phyloP scores from a whole-genome alignment of 495 filamentous ascomycete genomes.

The Friedmanniomyces endolithicus region DNA sequence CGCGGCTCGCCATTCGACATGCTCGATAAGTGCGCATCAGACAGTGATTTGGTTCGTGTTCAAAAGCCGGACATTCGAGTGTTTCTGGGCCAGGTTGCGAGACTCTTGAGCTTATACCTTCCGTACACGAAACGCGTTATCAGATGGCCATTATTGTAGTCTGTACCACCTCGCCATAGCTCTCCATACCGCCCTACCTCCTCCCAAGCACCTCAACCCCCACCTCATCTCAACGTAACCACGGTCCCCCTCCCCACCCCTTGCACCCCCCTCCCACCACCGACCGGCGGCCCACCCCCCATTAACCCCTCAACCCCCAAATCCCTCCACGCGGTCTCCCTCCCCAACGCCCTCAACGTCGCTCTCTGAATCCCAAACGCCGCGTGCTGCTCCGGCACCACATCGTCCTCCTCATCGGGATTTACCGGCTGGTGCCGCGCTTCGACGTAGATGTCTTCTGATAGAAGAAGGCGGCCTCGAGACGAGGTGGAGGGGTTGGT shows the following conservation, averaged over 20 bases:
- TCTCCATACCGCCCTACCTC: not conserved
- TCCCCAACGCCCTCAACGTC: slow-evolving; percentile 39
- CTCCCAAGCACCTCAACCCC: not conserved
- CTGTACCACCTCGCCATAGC: too few species aligned
- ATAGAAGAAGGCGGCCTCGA: slow-evolving; percentile 10
- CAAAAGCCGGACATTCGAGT: too few species aligned
- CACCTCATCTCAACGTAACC: not conserved
- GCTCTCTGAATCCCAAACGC: slow-evolving; percentile 90
- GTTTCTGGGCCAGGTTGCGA: too few species aligned
- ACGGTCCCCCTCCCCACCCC: not conserved
- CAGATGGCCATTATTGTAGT: too few species aligned
- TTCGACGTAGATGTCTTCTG: slow-evolving; percentile 70
- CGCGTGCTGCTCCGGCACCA: slow-evolving; percentile 93
- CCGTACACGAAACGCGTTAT: too few species aligned
- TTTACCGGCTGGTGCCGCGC: slow-evolving; percentile 85
- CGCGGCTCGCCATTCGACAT: too few species aligned
- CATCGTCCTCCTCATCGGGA: slow-evolving; percentile 93
- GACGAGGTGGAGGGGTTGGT: not conserved
- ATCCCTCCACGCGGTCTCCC: slow-evolving; percentile 77
- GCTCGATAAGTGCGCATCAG: too few species aligned
- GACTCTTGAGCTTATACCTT: too few species aligned
- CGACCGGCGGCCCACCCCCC: slow-evolving; percentile 39
- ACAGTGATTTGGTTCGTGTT: too few species aligned
- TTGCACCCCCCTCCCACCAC: not conserved
- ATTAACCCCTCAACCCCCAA: slow-evolving; percentile 64